Evolutionary conservation across 768 basidiomycete genomes (phyloP), one percentile per base, ranked within the genome.

Genomic region (Mycena filopes): DNA sequence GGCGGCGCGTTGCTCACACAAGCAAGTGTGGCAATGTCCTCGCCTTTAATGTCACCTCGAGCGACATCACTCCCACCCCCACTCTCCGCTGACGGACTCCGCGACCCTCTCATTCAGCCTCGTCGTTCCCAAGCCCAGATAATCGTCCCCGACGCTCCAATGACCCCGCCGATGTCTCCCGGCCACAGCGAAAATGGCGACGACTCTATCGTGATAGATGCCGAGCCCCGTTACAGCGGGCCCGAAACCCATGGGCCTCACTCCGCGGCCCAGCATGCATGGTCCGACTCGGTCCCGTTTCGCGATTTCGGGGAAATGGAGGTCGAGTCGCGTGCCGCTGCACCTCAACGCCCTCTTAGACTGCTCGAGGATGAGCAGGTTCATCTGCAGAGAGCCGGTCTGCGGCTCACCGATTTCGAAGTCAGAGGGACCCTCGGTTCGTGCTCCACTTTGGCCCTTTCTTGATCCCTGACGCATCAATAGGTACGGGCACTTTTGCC

Each of bases 401-500:
- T 93, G 61, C 87, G 83, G 65, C 76, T 95, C 55, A 89, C 89
- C 7, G 92, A 93, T 74, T 94, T 95, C 68, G 91, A 94, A 75
- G 89, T 94, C 56, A 86, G 89, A 71, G 91, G 92, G 15, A 89
- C 92, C 5, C 74, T 94, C 57, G 92, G 92, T 92, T 70, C 56
- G 84, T 76, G 23, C 28, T 58, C n/a, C 63, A 50, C 41, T 62
- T 25, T 31, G 65, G 33, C 49, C 21, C 59, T 63, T 56, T 41
- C 36, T 54, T 55, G 36, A 56, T 47, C 45, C 40, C 25, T 33
- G 31, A 28, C 54, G 29, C 11, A 63, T 33, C n/a, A 64, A 45
- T 65, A 94, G 97, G 98, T 28, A 97, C 97, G 1, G 98, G 98
- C 3, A 99, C 98, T 0, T 99, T 99, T 78, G 98, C 89, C 50